phyloP scores from a whole-genome alignment of 331 rosid species.

The Rhamnella rubrinervis region DNA sequence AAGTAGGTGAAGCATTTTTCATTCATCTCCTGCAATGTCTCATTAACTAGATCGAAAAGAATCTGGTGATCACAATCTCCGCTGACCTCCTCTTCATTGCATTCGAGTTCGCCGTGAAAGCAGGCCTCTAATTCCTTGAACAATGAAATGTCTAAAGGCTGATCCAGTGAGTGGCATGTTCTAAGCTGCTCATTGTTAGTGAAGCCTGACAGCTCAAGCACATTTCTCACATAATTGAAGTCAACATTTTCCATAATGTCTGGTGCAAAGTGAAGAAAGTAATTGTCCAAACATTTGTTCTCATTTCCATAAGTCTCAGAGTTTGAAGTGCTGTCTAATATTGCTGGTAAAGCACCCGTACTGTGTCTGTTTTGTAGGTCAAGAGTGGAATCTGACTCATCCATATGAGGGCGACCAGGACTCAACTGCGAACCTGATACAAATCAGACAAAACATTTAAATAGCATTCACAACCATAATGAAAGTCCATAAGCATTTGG shows the following conservation, averaged over 20 bases:
- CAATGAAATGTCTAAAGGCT: constrained; percentile 47
- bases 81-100: constrained; percentile 22
- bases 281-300: constrained; percentile 15
- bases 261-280: constrained; percentile 16
- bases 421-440: constrained; percentile 33
- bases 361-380: constrained; percentile 17
- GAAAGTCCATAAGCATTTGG: too few species aligned
- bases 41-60: constrained; percentile 68
- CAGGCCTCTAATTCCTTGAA: constrained; percentile 44
- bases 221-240: constrained; percentile 54
- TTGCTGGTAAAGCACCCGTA: constrained; percentile 17
- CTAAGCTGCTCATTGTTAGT: constrained; percentile 38
- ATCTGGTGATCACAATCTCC: constrained; percentile 46
- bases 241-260: constrained; percentile 32
- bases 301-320: constrained; percentile 24
- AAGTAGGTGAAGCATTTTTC: constrained; percentile 62
- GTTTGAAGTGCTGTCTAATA: constrained; percentile 1
- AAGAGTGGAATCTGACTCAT: constrained; percentile 24
- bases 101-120: constrained; percentile 38
- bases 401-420: constrained; percentile 13
- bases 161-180: constrained; percentile 44
- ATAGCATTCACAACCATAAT: background rate
- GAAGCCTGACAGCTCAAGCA: constrained; percentile 68
- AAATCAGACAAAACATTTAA: constrained; percentile 14
- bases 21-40: constrained; percentile 45